Percentiles rank a stretch among this genome's conserved stretches.
These are phyloP conservation scores for Cercophora newfieldiana DNA, from an alignment of 495 filamentous ascomycete genomes.

Conservation along the genomic window DNA sequence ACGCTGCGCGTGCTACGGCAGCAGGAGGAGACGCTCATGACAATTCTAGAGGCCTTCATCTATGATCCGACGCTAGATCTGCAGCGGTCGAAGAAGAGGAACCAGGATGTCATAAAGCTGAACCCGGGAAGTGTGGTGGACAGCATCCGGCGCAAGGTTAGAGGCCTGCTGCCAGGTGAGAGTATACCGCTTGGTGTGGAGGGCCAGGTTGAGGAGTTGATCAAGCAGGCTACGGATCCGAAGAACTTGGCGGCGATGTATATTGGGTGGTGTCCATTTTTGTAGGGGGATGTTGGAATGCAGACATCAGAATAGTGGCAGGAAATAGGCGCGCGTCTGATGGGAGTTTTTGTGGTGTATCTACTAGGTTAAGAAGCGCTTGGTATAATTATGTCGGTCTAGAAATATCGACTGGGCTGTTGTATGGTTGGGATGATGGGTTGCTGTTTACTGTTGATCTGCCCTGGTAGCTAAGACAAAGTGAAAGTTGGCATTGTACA, in stretches of 20 bases:
- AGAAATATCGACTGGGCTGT: too few species aligned
- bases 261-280: constrained; percentile 96
- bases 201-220: constrained; percentile 91
- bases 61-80: constrained; percentile 97
- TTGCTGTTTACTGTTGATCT: too few species aligned
- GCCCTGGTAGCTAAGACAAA: too few species aligned
- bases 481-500: too few species aligned
- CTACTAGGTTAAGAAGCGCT: too few species aligned
- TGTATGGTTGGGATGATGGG: too few species aligned
- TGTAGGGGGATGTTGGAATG: constrained; percentile 48
- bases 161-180: constrained; percentile 79
- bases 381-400: too few species aligned
- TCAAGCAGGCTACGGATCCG: constrained; percentile 76
- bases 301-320: neutral
- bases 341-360: neutral
- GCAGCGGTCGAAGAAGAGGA: constrained; percentile 71
- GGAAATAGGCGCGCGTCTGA: neutral
- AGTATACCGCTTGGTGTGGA: constrained; percentile 90
- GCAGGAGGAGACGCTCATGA: constrained; percentile 95
- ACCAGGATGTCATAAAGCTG: constrained; percentile 64
- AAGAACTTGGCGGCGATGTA: constrained; percentile 87
- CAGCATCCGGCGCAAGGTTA: constrained; percentile 81
- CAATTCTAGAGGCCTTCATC: constrained; percentile 91
- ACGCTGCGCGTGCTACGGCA: constrained; percentile 80
- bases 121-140: constrained; percentile 90